A percentile compares a stretch with the other conserved stretches of the same genome.
phyloP scores from a whole-genome alignment of 1,139 yeast species.

The Pichia inconspicua region DNA sequence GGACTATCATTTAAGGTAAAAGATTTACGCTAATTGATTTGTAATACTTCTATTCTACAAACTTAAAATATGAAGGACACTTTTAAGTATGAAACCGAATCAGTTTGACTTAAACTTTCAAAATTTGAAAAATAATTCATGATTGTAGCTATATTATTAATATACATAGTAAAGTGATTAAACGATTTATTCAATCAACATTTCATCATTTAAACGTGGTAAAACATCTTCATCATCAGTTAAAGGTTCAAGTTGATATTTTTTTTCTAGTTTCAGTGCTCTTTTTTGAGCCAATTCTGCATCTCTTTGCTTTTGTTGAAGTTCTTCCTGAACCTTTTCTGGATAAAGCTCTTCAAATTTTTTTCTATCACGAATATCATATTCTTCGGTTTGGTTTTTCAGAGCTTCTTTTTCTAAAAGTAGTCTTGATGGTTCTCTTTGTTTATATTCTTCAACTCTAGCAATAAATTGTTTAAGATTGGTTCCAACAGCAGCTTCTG shows the following conservation, averaged over 20 bases:
- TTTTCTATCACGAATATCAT: slow-evolving; percentile 26
- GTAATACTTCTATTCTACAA: no score
- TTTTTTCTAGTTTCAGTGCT: slow-evolving; percentile 5
- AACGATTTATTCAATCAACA: slow-evolving; percentile 3
- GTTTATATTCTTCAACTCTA: slow-evolving; percentile 43
- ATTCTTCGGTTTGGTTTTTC: slow-evolving; percentile 22
- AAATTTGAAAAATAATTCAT: background rate
- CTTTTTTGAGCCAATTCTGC: slow-evolving; percentile 9
- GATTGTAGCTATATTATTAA: background rate
- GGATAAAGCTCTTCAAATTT: slow-evolving; percentile 23
- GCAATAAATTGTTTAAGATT: slow-evolving; percentile 60
- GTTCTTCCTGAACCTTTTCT: slow-evolving; percentile 14
- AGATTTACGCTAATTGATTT: slow-evolving; percentile 29
- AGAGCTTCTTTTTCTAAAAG: slow-evolving; percentile 24
- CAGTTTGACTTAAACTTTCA: no score
- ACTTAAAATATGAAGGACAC: no score
- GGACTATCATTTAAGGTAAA: slow-evolving; percentile 38
- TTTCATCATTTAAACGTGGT: slow-evolving; percentile 3
- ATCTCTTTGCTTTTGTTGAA: slow-evolving; percentile 5
- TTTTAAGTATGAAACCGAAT: no score
- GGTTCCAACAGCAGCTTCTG: slow-evolving; percentile 84
- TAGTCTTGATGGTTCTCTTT: slow-evolving; percentile 22
- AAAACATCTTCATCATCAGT: slow-evolving; percentile 6
- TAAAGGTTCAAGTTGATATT: slow-evolving; percentile 9
- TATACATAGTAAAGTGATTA: background rate